Base-by-base conservation (phyloP, 1,284 basidiomycete species). In the Leucoagaricus sp. region DNA sequence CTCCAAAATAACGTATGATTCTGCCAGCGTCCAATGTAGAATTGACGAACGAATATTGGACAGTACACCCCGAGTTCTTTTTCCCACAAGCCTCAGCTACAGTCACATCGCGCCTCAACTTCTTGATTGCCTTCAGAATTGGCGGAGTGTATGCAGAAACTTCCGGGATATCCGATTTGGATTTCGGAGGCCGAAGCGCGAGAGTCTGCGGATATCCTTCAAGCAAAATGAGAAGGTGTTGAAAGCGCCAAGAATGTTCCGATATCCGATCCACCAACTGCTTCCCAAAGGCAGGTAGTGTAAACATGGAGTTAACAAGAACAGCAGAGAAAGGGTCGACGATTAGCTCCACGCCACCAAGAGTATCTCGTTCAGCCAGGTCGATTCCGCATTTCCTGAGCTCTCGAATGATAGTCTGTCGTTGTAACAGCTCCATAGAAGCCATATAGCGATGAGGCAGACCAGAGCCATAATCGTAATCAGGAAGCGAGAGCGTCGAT, bases 361-460 rank as follows among this genome's bases (percentile, higher is more conserved):
- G 76, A 47, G 70, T 67, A 15, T 82, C 80, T 38, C 89, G 81
- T 65, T 89, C 89, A 3, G 85, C 75, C 7, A 91, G 75, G 12
- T 82, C 76, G 25, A 89, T 69, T 5, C 69, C 61, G 8, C 62
- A 66, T 17, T 76, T 75, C 7, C 73, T 69, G 19, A 91, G 73
- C 13, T 71, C 68, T 6, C 76, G 77, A 31, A 86, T 75, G 1
- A 91, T 71, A 10, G 72, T 74, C 50, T 81, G 82, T 63, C 85
- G 85, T 66, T 91, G 87, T 3, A 90, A 72, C n/a, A 89, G 59
- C 25, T 82, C 73, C 55, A 90, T 66, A 15, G 87, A 90, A 15
- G 82, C 81, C 67, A 92, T 74, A 64, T 90, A 91, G 25, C 75
- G 78, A 67, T 90, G 87, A n/a, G 65, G 52, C n/a, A 63, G 68